Conservation (phyloP, 352 stramenopile species). For the Phytophthora pistaciae region DNA sequence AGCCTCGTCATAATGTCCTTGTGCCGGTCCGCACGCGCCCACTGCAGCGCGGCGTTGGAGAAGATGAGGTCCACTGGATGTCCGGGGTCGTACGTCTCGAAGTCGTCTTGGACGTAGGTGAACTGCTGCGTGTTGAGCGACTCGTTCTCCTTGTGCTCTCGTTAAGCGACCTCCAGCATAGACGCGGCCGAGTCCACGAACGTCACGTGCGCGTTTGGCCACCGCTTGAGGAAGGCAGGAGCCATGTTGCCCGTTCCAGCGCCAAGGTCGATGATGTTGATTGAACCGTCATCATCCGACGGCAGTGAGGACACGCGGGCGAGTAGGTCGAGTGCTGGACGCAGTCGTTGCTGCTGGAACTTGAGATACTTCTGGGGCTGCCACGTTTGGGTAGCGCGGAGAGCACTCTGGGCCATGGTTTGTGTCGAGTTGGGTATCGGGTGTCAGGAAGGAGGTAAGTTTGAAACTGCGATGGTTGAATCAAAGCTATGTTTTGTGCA, state of each 20-base stretch:
- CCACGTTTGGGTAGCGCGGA: conserved; percentile 51
- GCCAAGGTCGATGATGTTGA: conserved; percentile 65
- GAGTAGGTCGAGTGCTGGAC: conserved; percentile 72
- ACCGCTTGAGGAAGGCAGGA: conserved; percentile 62
- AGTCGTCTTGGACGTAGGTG: conserved; percentile 55
- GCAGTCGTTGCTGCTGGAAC: conserved; percentile 63
- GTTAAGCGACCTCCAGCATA: conserved; percentile 64
- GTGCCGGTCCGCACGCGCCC: conserved; percentile 60
- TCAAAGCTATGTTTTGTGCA: too few species aligned
- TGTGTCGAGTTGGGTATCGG: background rate
- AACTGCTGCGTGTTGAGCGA: conserved; percentile 31
- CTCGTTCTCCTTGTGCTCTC: conserved; percentile 42
- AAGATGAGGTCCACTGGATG: conserved; percentile 72
- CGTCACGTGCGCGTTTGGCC: conserved; percentile 53
- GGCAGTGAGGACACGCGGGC: conserved; percentile 30
- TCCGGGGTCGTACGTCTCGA: conserved; percentile 57
- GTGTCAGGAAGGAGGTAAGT: background rate
- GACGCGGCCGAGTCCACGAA: conserved; percentile 69
- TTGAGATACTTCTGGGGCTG: conserved; percentile 64
- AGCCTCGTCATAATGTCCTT: conserved; percentile 50
- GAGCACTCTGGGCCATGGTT: background rate
- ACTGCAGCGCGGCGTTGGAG: conserved; percentile 76
- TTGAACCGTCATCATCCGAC: conserved; percentile 20
- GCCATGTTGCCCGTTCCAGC: conserved; percentile 78
- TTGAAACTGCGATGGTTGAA: background rate